These are phyloP conservation scores for Heliocybe sulcata DNA, from an alignment of 1,284 basidiomycete species.

Conservation along the genomic window DNA sequence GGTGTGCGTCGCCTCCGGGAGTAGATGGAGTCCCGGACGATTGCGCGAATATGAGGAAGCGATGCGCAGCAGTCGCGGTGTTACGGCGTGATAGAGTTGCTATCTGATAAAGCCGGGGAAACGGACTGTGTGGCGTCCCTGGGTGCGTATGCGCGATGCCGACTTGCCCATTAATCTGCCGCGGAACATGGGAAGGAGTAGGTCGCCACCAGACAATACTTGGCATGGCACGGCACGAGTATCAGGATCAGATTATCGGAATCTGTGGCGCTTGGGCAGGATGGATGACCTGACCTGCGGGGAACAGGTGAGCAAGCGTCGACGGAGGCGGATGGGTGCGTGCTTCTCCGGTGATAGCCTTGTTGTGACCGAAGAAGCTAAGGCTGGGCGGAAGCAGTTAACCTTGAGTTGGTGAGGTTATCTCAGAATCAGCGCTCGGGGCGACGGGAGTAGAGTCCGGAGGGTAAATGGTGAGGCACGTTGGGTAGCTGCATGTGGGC, in stretches of 20 bases:
- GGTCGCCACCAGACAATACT: not conserved
- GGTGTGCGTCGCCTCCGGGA: too few relatives aligned
- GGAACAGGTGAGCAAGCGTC: not conserved
- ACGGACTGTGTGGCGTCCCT: not conserved
- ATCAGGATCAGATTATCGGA: conserved; percentile 1
- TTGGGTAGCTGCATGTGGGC: not conserved
- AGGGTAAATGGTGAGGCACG: not conserved
- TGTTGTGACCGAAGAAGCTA: not conserved
- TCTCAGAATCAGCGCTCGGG: not conserved
- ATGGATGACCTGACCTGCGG: not conserved
- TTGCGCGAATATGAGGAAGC: too few relatives aligned
- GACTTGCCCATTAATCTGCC: not conserved
- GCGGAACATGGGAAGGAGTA: not conserved
- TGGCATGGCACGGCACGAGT: not conserved
- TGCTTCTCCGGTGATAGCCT: not conserved
- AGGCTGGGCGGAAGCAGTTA: not conserved
- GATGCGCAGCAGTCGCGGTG: too few relatives aligned
- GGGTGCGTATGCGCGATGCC: too few relatives aligned
- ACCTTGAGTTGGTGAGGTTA: not conserved
- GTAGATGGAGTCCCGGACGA: too few relatives aligned
- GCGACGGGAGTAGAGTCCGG: not conserved
- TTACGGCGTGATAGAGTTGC: not conserved
- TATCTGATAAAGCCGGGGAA: not conserved
- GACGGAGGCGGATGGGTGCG: not conserved
- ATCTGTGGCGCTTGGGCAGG: not conserved